Evolutionary conservation across 2,329 filamentous ascomycete genomes (phyloP).

Genomic region (Penicillium decumbens): DNA sequence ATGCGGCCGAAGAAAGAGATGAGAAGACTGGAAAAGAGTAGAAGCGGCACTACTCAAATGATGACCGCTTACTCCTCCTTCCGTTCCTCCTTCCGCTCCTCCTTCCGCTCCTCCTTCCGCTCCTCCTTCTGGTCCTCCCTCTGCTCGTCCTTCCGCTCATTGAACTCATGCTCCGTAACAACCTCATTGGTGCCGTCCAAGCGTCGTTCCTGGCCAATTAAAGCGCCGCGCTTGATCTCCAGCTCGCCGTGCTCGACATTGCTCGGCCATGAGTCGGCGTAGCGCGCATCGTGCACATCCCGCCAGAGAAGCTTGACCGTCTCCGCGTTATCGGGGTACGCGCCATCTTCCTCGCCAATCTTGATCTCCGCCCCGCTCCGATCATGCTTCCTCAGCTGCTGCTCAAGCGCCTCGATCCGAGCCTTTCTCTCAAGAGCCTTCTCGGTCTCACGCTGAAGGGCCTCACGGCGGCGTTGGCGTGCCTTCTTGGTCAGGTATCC

Average conservation of each 20-base stretch:
- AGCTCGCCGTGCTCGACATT: conserved; percentile 43
- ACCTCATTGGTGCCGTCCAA: conserved; percentile 16
- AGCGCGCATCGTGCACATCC: conserved; percentile 43
- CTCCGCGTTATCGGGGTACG: conserved; percentile 26
- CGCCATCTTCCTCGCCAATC: conserved; percentile 27
- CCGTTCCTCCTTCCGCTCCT: conserved; percentile 17
- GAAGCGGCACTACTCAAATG: conserved; percentile 1
- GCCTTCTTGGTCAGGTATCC: conserved; percentile 32
- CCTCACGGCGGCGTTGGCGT: conserved; percentile 29
- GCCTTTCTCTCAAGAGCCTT: conserved; percentile 21
- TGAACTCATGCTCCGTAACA: conserved; percentile 23
- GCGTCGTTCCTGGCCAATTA: conserved; percentile 31
- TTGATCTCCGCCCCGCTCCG: conserved; percentile 22
- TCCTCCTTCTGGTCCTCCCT: too few species aligned
- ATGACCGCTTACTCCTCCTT: conserved; percentile 2
- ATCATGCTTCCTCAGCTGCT: conserved; percentile 8
- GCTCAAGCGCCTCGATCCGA: conserved; percentile 24
- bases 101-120: conserved; percentile 18
- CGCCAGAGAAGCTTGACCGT: conserved; percentile 46
- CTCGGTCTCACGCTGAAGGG: conserved; percentile 23
- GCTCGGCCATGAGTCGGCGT: conserved; percentile 42
- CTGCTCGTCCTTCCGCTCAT: conserved; percentile 19
- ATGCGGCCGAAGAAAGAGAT: conserved; percentile 3
- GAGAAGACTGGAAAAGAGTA: not conserved
- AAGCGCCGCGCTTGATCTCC: conserved; percentile 33